phyloP scores from a whole-genome alignment of 169 alveolate species.

The Cryptosporidium tyzzeri region DNA sequence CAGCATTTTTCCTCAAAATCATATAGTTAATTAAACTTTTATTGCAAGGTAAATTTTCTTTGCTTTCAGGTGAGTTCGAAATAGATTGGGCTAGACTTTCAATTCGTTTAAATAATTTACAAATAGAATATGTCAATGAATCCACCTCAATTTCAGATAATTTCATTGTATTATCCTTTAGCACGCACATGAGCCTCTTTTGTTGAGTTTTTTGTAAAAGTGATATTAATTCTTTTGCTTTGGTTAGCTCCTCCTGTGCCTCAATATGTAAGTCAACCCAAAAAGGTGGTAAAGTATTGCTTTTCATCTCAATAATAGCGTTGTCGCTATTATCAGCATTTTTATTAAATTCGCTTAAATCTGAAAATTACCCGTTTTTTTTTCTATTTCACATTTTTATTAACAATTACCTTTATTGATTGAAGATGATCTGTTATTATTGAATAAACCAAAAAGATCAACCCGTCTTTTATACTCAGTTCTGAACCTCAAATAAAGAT shows the following conservation, averaged over 20 bases:
- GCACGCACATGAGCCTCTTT: conserved; percentile 76
- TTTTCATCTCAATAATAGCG: conserved; percentile 78
- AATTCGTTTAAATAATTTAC: conserved; percentile 28
- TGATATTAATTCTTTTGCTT: conserved; percentile 74
- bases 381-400: background rate
- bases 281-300: conserved; percentile 77
- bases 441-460: conserved; percentile 35
- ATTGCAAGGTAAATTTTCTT: conserved; percentile 8
- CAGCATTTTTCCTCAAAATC: conserved; percentile 81
- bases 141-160: conserved; percentile 46
- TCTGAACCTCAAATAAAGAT: conserved; percentile 51
- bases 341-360: background rate
- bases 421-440: background rate
- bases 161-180: conserved; percentile 53
- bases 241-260: conserved; percentile 79
- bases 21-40: conserved; percentile 50
- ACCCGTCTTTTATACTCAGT: conserved; percentile 20
- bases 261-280: conserved; percentile 80
- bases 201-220: conserved; percentile 78
- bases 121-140: conserved; percentile 12
- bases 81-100: conserved; percentile 72
- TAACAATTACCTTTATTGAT: conserved; percentile 20
- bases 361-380: background rate
- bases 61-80: conserved; percentile 70
- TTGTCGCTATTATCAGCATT: background rate